A percentile compares a stretch with the other conserved stretches of the same genome.
phyloP scores from a whole-genome alignment of 345 rosid species.

The Noccaea bulbosa region DNA sequence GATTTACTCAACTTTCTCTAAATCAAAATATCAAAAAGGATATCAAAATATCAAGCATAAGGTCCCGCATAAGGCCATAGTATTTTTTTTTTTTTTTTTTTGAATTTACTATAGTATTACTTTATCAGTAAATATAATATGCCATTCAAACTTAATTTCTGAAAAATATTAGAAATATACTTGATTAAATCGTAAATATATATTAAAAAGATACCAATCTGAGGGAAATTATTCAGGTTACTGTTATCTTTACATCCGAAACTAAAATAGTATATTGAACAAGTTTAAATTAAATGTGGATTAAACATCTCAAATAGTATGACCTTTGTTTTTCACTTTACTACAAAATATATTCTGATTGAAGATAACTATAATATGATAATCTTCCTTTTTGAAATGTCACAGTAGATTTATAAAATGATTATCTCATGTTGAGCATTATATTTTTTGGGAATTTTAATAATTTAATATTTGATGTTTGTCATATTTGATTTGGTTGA shows the following conservation, averaged over 20 bases:
- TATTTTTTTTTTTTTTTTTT: no score
- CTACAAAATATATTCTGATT: neutral
- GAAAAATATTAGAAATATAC: neutral
- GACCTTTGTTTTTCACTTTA: neutral
- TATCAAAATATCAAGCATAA: neutral
- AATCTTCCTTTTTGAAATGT: neutral
- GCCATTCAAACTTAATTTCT: slow-evolving; percentile 5
- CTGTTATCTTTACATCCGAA: neutral
- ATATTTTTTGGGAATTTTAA: neutral
- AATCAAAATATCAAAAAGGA: no score
- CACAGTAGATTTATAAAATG: neutral
- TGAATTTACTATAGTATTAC: neutral
- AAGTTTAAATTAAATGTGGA: neutral
- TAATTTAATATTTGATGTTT: neutral
- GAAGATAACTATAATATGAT: neutral
- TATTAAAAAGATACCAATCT: neutral
- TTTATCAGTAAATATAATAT: neutral
- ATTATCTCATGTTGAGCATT: neutral
- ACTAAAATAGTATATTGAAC: neutral
- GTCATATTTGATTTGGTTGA: slow-evolving; percentile 9
- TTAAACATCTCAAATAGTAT: neutral
- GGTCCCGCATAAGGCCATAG: no score
- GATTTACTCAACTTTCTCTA: neutral
- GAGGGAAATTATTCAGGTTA: neutral
- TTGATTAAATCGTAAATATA: neutral